phyloP scores from a whole-genome alignment of 495 filamentous ascomycete genomes.

The Bathelium albidoporum region DNA sequence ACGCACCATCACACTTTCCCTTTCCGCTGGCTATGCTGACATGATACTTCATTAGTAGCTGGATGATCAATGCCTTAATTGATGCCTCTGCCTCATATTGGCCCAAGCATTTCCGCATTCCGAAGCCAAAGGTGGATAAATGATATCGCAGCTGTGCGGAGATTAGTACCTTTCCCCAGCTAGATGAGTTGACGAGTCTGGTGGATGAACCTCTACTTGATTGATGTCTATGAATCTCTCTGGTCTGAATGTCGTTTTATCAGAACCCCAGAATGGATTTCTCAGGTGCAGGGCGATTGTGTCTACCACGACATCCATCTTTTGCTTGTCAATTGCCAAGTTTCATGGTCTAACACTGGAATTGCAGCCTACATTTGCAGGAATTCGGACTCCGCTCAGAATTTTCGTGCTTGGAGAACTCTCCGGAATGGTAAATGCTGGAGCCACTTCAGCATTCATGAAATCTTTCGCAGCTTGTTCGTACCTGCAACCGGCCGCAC shows the following conservation, averaged over 20 bases:
- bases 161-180: no score
- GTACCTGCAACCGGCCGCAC: conserved; percentile 29
- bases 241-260: conserved; percentile 21
- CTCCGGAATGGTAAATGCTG: conserved; percentile 34
- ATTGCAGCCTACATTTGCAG: no score
- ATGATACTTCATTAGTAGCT: conserved; percentile 1
- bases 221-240: background rate
- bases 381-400: background rate
- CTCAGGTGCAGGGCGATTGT: conserved; percentile 31
- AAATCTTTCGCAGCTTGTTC: no score
- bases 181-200: no score
- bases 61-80: background rate
- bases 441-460: no score
- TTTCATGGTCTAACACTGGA: no score
- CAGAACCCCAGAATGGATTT: conserved; percentile 31
- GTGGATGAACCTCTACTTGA: background rate
- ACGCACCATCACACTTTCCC: background rate
- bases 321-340: no score
- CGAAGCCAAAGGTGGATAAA: background rate
- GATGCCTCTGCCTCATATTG: background rate
- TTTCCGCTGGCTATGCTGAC: background rate
- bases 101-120: background rate
- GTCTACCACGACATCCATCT: conserved; percentile 33
- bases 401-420: conserved; percentile 19
- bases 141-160: background rate